Evolutionary conservation across 2,329 filamentous ascomycete genomes (phyloP).

Genomic region (Chalara sp.): DNA sequence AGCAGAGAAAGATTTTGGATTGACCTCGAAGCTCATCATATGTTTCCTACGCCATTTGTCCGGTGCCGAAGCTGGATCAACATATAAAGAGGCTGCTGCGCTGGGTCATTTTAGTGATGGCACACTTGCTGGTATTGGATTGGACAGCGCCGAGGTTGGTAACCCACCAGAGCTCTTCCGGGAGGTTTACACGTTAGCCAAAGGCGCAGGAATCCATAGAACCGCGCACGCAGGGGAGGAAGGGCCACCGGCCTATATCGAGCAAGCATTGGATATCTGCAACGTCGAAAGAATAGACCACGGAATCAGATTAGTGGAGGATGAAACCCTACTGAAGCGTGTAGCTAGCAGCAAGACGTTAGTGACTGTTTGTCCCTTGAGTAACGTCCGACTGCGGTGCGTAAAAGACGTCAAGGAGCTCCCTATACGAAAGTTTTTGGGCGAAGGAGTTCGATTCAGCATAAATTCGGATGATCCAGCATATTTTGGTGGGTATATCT

Average conservation of each 20-base stretch:
- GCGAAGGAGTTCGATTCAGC: constrained; percentile 38
- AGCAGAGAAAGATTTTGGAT: constrained; percentile 55
- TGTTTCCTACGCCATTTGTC: constrained; percentile 69
- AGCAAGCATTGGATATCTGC: constrained; percentile 54
- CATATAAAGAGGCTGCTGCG: constrained; percentile 35
- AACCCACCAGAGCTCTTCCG: constrained; percentile 54
- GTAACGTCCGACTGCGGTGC: constrained; percentile 55
- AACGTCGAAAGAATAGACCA: constrained; percentile 66
- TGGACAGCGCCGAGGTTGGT: constrained; percentile 57
- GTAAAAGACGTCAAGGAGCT: constrained; percentile 36
- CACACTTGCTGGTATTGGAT: constrained; percentile 54
- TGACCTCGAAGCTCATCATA: constrained; percentile 60
- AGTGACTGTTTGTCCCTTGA: constrained; percentile 66
- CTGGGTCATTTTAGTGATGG: constrained; percentile 42
- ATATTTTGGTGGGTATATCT: constrained; percentile 65
- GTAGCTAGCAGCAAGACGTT: constrained; percentile 52
- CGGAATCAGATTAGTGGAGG: constrained; percentile 58
- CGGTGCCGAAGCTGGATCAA: constrained; percentile 44
- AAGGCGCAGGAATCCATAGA: constrained; percentile 45
- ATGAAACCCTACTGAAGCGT: constrained; percentile 48
- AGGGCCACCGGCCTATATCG: constrained; percentile 60
- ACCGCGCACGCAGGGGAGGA: constrained; percentile 76
- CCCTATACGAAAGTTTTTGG: constrained; percentile 36
- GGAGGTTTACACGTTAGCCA: constrained; percentile 51
- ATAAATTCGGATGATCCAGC: constrained; percentile 43